A percentile compares a stretch with the other conserved stretches of the same genome.
Conservation (phyloP, 176 grass and related monocot species). For the Bromus sterilis region DNA sequence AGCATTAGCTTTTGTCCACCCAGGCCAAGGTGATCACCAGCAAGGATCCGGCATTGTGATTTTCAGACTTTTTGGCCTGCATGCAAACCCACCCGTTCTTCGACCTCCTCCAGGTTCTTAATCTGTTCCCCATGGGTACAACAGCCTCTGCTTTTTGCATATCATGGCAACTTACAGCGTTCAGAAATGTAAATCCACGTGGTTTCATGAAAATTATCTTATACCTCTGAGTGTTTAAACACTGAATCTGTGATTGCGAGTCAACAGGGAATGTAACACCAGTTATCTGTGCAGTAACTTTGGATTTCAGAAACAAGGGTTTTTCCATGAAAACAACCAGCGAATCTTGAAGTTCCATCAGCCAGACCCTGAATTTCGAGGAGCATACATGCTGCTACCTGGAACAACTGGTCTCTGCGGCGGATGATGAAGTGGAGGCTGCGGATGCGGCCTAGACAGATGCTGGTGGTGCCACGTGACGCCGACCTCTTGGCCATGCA, state of each 20-base stretch:
- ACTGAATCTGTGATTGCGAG: background rate
- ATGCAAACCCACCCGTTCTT: too few relatives aligned
- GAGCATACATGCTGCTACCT: slow-evolving; percentile 39
- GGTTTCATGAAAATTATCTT: too few relatives aligned
- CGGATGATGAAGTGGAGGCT: slow-evolving; percentile 27
- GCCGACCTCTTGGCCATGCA: background rate
- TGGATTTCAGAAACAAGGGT: background rate
- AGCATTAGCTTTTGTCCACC: too few relatives aligned
- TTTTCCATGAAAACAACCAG: slow-evolving; percentile 3
- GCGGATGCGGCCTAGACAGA: background rate
- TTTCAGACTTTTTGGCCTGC: too few relatives aligned
- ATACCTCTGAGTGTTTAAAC: too few relatives aligned
- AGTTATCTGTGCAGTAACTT: slow-evolving; percentile 47
- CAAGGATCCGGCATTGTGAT: too few relatives aligned
- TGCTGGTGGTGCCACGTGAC: background rate
- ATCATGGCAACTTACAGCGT: too few relatives aligned
- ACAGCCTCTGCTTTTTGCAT: too few relatives aligned
- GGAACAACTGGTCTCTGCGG: slow-evolving; percentile 26
- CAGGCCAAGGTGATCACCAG: too few relatives aligned
- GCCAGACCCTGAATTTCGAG: slow-evolving; percentile 42
- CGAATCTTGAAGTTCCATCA: slow-evolving; percentile 23
- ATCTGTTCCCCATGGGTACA: too few relatives aligned
- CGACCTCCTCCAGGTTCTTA: too few relatives aligned
- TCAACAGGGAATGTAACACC: background rate
- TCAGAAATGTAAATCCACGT: too few relatives aligned